phyloP scores from a whole-genome alignment of 148 eudicot species.

The Rheum nobile region DNA sequence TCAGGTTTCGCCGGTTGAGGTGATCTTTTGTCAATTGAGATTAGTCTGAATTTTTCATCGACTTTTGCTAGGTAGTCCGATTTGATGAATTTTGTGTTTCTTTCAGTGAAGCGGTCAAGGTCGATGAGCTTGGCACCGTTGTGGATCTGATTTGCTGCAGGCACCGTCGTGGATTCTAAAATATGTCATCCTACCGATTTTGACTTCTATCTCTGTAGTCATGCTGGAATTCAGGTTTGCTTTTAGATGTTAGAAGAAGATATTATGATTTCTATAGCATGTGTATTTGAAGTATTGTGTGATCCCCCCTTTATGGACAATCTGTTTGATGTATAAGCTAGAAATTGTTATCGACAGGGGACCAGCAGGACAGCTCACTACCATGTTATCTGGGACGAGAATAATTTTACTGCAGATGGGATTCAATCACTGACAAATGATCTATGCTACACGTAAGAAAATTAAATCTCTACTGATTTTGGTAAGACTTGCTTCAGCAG shows the following conservation, averaged over 20 bases:
- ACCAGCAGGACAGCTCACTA: no score
- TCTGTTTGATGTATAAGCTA: not conserved
- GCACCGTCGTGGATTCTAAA: constrained; percentile 67
- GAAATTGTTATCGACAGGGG: no score
- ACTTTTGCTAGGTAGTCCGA: not conserved
- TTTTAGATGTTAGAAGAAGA: not conserved
- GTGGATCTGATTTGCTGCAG: constrained; percentile 72
- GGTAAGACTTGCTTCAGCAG: not conserved
- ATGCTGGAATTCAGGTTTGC: constrained; percentile 73
- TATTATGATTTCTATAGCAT: not conserved
- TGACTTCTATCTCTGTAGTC: constrained; percentile 62
- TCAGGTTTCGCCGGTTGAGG: constrained; percentile 26
- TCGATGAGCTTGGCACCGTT: constrained; percentile 60
- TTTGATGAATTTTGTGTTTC: not conserved
- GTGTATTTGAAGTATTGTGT: not conserved
- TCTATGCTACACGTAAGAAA: constrained; percentile 65
- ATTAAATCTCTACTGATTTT: not conserved
- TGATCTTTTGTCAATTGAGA: constrained; percentile 3
- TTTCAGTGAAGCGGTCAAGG: constrained; percentile 36
- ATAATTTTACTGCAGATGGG: no score
- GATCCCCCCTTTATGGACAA: not conserved
- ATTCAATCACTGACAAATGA: constrained; percentile 73
- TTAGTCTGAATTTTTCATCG: not conserved
- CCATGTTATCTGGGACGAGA: no score
- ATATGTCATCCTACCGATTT: constrained; percentile 80